Evolutionary conservation across 139 green algal genomes (phyloP).

Genomic region (Haematococcus lacustris): DNA sequence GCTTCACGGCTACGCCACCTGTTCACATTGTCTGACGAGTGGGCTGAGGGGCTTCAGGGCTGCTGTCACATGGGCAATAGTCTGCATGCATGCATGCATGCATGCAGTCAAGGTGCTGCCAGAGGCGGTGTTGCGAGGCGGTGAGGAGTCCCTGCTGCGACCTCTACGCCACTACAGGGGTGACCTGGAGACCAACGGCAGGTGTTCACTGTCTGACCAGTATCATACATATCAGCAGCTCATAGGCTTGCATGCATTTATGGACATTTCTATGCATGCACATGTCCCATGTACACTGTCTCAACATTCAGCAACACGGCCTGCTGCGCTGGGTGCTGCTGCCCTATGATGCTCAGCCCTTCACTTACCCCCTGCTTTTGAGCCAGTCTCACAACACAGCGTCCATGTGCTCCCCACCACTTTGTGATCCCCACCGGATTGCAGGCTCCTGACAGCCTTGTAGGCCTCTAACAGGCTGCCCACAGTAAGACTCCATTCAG

Average conservation of each 20-base stretch:
- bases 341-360: not conserved
- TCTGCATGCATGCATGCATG: not conserved
- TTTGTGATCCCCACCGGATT: too few species aligned
- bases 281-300: not conserved
- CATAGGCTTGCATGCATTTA: not conserved
- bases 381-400: too few species aligned
- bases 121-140: not conserved
- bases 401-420: too few species aligned
- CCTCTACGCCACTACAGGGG: constrained; percentile 20
- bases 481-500: too few species aligned
- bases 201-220: not conserved
- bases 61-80: too few species aligned
- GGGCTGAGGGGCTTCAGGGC: not conserved
- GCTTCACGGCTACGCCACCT: not conserved
- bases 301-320: not conserved
- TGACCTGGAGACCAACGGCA: constrained; percentile 20
- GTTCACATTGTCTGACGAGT: not conserved
- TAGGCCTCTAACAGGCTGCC: too few species aligned
- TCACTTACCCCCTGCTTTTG: too few species aligned
- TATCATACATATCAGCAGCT: not conserved
- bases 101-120: constrained; percentile 20
- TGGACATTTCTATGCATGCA: not conserved
- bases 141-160: constrained; percentile 9
- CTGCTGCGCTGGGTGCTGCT: not conserved
- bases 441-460: too few species aligned